phyloP scores from a whole-genome alignment of 495 filamentous ascomycete genomes.

The Penicillium ochrochloron region DNA sequence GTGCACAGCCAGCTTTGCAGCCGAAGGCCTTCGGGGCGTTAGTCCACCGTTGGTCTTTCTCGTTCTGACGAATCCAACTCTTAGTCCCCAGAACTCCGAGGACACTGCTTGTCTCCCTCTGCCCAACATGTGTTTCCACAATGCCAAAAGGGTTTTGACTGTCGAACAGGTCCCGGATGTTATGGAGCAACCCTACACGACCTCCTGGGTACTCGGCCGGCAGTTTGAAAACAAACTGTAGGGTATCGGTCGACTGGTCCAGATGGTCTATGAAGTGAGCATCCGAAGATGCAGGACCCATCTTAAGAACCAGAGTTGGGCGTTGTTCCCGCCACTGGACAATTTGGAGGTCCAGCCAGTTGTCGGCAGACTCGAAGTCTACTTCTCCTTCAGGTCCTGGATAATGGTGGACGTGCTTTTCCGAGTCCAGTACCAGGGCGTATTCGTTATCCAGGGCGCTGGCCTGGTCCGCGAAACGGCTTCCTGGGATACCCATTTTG shows the following conservation, averaged over 20 bases:
- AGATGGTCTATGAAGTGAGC: neutral
- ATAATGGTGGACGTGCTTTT: neutral
- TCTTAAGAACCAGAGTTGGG: neutral
- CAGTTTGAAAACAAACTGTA: constrained; percentile 11
- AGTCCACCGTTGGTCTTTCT: constrained; percentile 5
- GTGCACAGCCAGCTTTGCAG: constrained; percentile 14
- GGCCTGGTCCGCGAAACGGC: neutral
- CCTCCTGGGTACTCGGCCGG: constrained; percentile 14
- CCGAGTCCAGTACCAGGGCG: neutral
- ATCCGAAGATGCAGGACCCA: neutral
- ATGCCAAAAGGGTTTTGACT: neutral
- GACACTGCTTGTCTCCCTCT: neutral
- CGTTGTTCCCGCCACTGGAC: neutral
- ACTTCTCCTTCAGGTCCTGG: neutral
- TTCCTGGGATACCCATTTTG: neutral
- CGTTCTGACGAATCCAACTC: neutral
- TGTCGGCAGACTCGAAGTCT: constrained; percentile 2
- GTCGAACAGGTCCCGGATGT: neutral
- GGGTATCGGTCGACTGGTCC: neutral
- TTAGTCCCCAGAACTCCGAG: neutral
- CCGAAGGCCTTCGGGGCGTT: neutral
- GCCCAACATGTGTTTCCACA: neutral
- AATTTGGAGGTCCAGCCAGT: constrained; percentile 1
- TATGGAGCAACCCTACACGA: neutral
- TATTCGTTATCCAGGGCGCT: neutral